Conservation (phyloP, 352 stramenopile species). For the Globisporangium echinulatum region DNA sequence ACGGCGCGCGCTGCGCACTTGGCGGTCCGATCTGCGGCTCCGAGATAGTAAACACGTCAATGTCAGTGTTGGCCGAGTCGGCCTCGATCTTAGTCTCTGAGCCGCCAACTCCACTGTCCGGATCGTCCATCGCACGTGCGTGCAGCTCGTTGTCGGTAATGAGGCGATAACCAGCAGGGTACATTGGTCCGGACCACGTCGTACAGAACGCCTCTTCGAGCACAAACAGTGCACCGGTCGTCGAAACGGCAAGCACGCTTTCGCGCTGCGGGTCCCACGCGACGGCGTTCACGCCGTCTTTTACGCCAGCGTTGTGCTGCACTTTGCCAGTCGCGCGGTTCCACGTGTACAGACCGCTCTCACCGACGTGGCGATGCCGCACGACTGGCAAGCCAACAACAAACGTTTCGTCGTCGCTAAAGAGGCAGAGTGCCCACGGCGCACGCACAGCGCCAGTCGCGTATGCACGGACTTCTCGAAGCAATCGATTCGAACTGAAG, state of each 20-base stretch:
- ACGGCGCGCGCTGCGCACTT: slow-evolving; percentile 6
- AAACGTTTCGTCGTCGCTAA: slow-evolving; percentile 58
- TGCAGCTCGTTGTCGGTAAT: slow-evolving; percentile 79
- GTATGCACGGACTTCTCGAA: slow-evolving; percentile 48
- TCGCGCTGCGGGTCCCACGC: slow-evolving; percentile 51
- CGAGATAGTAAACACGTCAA: slow-evolving; percentile 48
- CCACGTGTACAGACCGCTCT: slow-evolving; percentile 80
- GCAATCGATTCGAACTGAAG: slow-evolving; percentile 5
- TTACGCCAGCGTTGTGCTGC: slow-evolving; percentile 72
- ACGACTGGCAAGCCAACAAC: slow-evolving; percentile 70
- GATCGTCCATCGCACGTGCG: slow-evolving; percentile 20
- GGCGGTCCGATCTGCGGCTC: slow-evolving; percentile 2
- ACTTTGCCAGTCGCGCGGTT: slow-evolving; percentile 39
- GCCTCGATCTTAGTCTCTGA: slow-evolving; percentile 14
- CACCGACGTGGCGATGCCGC: slow-evolving; percentile 72
- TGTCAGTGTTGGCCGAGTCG: slow-evolving; percentile 2
- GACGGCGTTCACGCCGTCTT: slow-evolving; percentile 59
- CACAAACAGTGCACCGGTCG: slow-evolving; percentile 55
- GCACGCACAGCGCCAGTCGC: slow-evolving; percentile 62
- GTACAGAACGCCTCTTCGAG: slow-evolving; percentile 72
- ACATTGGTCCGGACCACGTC: slow-evolving; percentile 79
- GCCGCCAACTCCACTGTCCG: too few relatives aligned
- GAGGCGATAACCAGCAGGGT: slow-evolving; percentile 69
- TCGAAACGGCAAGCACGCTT: slow-evolving; percentile 57
- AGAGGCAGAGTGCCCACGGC: slow-evolving; percentile 67